Evolutionary conservation across 352 stramenopile species (phyloP).

Genomic region (Blastocystis sp.): DNA sequence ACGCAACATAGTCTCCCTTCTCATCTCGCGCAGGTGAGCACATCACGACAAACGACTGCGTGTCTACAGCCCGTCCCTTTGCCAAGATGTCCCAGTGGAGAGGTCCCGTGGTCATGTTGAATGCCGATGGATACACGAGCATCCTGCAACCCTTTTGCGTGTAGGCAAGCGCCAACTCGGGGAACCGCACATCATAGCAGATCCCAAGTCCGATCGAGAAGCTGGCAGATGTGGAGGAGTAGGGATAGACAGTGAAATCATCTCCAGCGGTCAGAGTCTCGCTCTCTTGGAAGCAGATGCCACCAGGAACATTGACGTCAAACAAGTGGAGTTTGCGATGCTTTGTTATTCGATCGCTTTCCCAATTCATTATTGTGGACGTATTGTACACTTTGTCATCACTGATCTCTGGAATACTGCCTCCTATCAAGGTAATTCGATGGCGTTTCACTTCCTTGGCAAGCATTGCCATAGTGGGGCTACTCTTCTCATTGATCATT

Average conservation of each 20-base stretch:
- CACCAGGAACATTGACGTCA: slow-evolving; percentile 96
- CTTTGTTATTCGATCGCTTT: slow-evolving; percentile 16
- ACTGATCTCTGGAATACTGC: slow-evolving; percentile 12
- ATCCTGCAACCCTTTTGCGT: slow-evolving; percentile 76
- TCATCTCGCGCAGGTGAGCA: slow-evolving; percentile 87
- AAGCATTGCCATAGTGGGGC: slow-evolving; percentile 66
- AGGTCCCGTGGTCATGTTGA: slow-evolving; percentile 88
- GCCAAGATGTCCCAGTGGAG: slow-evolving; percentile 97
- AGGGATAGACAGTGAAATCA: slow-evolving; percentile 67
- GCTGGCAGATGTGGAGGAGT: slow-evolving; percentile 71
- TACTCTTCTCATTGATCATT: slow-evolving; percentile 61
- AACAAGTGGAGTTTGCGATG: slow-evolving; percentile 82
- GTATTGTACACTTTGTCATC: slow-evolving; percentile 63
- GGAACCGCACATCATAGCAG: slow-evolving; percentile 99
- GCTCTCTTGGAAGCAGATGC: slow-evolving; percentile 97
- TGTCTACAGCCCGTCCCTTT: slow-evolving; percentile 84
- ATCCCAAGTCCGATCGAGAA: slow-evolving; percentile 91
- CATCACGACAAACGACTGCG: slow-evolving; percentile 86
- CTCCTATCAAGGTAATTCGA: slow-evolving; percentile 28
- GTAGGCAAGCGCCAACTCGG: slow-evolving; percentile 81
- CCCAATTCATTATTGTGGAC: slow-evolving; percentile 64
- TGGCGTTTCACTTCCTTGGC: slow-evolving; percentile 76
- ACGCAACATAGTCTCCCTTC: slow-evolving; percentile 65
- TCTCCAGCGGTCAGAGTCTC: slow-evolving; percentile 91
- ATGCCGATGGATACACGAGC: slow-evolving; percentile 81